phyloP scores from a whole-genome alignment of 148 eudicot genomes.

The Hydrangea macrophylla region DNA sequence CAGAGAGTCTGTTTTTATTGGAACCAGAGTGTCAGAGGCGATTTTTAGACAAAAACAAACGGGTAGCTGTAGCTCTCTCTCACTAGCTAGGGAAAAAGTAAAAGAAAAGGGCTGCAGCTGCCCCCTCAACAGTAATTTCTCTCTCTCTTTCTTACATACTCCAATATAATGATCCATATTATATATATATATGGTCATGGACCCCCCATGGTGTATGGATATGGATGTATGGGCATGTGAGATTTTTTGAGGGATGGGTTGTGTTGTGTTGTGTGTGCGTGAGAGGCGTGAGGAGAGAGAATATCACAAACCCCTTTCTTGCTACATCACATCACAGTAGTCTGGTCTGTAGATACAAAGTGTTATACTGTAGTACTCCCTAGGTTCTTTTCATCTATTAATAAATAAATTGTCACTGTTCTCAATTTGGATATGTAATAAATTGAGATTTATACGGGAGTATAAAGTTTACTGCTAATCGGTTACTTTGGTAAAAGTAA shows the following conservation, averaged over 20 bases:
- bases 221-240: neutral
- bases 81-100: too few relatives aligned
- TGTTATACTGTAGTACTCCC: too few relatives aligned
- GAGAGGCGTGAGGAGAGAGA: constrained; percentile 11
- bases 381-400: too few relatives aligned
- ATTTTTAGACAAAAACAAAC: constrained; percentile 17
- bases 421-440: too few relatives aligned
- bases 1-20: constrained; percentile 21
- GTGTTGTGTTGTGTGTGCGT: neutral
- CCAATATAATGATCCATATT: neutral
- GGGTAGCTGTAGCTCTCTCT: neutral
- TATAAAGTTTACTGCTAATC: too few relatives aligned
- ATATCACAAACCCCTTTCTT: neutral
- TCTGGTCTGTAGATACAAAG: too few relatives aligned
- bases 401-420: too few relatives aligned
- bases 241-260: neutral
- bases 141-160: constrained; percentile 9
- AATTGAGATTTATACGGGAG: too few relatives aligned
- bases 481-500: too few relatives aligned
- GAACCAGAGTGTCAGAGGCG: constrained; percentile 23
- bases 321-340: neutral
- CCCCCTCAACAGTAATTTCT: neutral
- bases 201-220: neutral
- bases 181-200: neutral
- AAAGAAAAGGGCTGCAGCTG: neutral